Evolutionary conservation across 495 filamentous ascomycete species (phyloP), one percentile per base, ranked within the genome.

Genomic region (Hypoxylon rickii): DNA sequence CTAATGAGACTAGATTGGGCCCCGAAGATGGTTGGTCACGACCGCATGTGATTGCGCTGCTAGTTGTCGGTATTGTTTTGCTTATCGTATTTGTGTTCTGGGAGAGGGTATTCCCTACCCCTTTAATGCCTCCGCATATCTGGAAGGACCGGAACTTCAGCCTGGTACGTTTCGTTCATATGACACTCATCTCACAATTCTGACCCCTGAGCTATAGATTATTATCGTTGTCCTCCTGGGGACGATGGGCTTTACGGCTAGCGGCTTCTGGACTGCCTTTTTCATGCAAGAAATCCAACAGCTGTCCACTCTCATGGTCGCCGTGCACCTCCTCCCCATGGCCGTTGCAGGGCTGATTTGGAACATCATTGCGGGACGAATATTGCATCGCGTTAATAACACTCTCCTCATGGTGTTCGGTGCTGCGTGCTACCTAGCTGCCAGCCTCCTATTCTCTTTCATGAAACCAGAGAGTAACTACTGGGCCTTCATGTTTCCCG

Each of bases 401-500:
- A 78, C 74, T 21, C 32, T 72, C 42, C 73, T 85, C 10, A 71
- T 83, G 26, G 67, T 72, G 2, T 69, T 80, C 18, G 79, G 79
- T 12, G 73, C 75, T 4, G 19, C 69, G 8, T 68, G 74, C 36
- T 76, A 76, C 51, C 45, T 81, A 5, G 69, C 63, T 2, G 70
- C 75, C 1, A 68, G 75, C 36, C 56, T 82, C 11, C 66, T 84
- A 24, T 70, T 80, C 11, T 64, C 72, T 1, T 38, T 74, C 17
- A 70, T 74, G 58, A 61, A 29, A 29, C 64, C 63, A 0, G 67
- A 71, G 17, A 73, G 70, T 38, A 61, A 57, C 68, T 86, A 84
- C 64, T 86, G 82, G 82, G 79, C 79, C 3, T 81, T 80, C 47
- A 74, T 79, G 33, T 83, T 86, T 56, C 80, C 81, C 1, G 70